Evolutionary conservation across 192 early-diverging fungal species (phyloP).

Genomic region (Spizellomyces punctatus): DNA sequence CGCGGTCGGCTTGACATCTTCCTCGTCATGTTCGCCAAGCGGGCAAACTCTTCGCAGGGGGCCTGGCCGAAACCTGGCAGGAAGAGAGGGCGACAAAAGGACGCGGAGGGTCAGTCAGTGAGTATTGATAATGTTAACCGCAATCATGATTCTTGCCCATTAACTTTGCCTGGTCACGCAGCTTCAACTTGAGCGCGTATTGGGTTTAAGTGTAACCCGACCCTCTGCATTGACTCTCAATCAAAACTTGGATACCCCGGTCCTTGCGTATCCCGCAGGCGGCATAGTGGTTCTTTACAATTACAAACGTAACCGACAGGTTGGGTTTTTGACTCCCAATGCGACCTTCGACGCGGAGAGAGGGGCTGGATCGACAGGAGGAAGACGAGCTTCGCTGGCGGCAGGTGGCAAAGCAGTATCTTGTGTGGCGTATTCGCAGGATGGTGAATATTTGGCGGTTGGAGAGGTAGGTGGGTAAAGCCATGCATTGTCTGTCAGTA

Average conservation of each 20-base stretch:
- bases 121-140: too few relatives aligned
- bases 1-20: too few relatives aligned
- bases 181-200: slow-evolving; percentile 59
- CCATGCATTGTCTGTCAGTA: neutral
- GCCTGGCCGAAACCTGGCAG: too few relatives aligned
- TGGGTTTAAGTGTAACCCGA: slow-evolving; percentile 64
- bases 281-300: slow-evolving; percentile 75
- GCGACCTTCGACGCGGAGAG: neutral
- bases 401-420: slow-evolving; percentile 59
- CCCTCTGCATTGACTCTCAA: slow-evolving; percentile 56
- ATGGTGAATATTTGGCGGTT: slow-evolving; percentile 71
- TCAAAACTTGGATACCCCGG: slow-evolving; percentile 36
- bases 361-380: slow-evolving; percentile 19
- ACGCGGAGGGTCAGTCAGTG: too few relatives aligned
- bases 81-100: too few relatives aligned
- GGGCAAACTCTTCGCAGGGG: too few relatives aligned
- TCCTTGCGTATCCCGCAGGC: slow-evolving; percentile 78
- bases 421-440: slow-evolving; percentile 72
- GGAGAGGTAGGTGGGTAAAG: slow-evolving; percentile 63
- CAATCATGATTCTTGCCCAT: neutral
- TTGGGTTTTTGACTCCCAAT: slow-evolving; percentile 49
- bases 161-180: slow-evolving; percentile 7
- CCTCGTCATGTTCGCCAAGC: too few relatives aligned
- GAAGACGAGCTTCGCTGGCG: slow-evolving; percentile 7
- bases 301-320: slow-evolving; percentile 66